Percentiles rank a stretch among this genome's conserved stretches.
Evolutionary conservation across 768 basidiomycete species (phyloP).

Genomic region (Boletus rubroflammeus): DNA sequence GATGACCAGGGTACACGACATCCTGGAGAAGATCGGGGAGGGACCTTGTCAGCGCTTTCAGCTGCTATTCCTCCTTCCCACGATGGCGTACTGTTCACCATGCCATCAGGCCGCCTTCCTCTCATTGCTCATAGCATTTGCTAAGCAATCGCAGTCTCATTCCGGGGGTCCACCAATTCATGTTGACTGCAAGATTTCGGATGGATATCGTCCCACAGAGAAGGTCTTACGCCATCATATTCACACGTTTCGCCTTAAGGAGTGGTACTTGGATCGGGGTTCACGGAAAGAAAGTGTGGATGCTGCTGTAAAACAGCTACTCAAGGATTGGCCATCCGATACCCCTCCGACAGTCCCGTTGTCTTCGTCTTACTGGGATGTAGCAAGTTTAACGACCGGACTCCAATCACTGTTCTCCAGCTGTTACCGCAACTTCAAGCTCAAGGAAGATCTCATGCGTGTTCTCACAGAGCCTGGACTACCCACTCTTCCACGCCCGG

Average conservation of each 20-base stretch:
- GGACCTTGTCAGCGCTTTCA: background rate
- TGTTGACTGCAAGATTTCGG: conserved; percentile 3
- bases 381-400: background rate
- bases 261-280: background rate
- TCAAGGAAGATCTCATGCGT: background rate
- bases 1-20: background rate
- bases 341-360: background rate
- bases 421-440: conserved; percentile 1
- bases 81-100: conserved; percentile 22
- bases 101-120: conserved; percentile 9
- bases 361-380: background rate
- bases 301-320: conserved; percentile 1
- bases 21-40: background rate
- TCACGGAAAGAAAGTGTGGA: too few species aligned
- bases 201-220: conserved; percentile 10
- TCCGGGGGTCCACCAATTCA: background rate
- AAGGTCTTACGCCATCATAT: background rate
- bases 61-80: background rate
- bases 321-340: conserved; percentile 11
- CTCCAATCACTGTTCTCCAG: conserved; percentile 2
- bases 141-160: conserved; percentile 1
- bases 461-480: background rate
- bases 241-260: background rate
- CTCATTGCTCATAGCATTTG: conserved; percentile 31
- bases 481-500: too few species aligned